Conservation (phyloP, 805 yeast species). For the Kodamaea neixiangensis region DNA sequence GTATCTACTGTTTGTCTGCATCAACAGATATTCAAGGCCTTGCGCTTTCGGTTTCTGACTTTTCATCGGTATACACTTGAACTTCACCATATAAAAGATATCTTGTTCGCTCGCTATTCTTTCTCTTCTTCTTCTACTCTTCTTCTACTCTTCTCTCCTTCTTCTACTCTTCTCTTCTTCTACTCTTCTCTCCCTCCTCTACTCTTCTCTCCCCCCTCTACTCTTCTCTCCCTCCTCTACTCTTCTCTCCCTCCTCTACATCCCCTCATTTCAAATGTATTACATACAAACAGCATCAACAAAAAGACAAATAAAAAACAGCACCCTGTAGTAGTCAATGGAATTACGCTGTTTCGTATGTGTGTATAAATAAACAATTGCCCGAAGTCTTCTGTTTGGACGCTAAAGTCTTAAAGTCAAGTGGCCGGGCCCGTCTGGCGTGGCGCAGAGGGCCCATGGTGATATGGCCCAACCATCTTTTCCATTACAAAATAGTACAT, state of each 20-base stretch:
- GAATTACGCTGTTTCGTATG: not conserved
- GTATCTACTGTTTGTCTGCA: no score
- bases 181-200: not conserved
- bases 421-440: not conserved
- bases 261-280: not conserved
- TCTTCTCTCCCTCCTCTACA: no score
- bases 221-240: no score
- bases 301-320: not conserved
- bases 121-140: no score
- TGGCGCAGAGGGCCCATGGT: not conserved
- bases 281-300: conserved; percentile 5
- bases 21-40: no score
- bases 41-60: no score
- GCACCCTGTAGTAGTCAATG: not conserved
- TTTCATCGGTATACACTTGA: no score
- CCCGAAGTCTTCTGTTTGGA: conserved; percentile 1
- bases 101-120: no score
- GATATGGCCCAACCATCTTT: not conserved
- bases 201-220: no score
- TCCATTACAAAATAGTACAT: conserved; percentile 72
- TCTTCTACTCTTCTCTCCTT: no score
- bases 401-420: not conserved
- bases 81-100: no score
- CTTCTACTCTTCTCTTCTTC: no score
- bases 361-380: conserved; percentile 6